Evolutionary conservation across 164 flowering plant species (phyloP), one percentile per base, ranked within the genome.

Genomic region (Kingdonia uniflora): DNA sequence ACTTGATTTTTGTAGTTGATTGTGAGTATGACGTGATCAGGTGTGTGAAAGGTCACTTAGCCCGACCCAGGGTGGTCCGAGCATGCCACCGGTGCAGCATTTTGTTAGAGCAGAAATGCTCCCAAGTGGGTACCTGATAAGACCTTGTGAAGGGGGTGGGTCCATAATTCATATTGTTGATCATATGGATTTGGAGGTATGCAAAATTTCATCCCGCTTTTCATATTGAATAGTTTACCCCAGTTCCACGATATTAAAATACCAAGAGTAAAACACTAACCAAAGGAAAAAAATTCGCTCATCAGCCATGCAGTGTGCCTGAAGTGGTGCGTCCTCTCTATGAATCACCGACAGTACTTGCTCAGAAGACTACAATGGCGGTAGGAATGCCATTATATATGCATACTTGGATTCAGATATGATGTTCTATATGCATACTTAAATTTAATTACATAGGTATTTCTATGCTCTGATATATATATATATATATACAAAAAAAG

Each of bases 71-170:
- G 87, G 85, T 74, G 96, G 99, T 56, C 95, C 87, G 6, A 80
- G 76, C 66, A 77, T 83, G 89, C 95, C 99, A 49, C 66, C 82
- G n/a, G 89, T 77, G 58, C 94, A 72, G 63, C 77, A 74, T 66
- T 94, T 89, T 79, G 95, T 87, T 19, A 84, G 97, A 68, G 95
- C 95, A 21, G 99, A 89, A 66, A 80, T 94, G 80, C 72, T 86
- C 46, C 95, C 99, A 1, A 94, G 99, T 71, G 99, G 99, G 21
- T 94, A 80, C 64, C 73, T 89, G n/a, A 78, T 94, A 40, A 72
- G 97, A 62, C 96, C 99, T 55, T 94, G 95, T 72, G 99, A 94
- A 42, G 99, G 99, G 17, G 97, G 99, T 67, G 99, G 97, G 12
- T 89, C 99, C 11, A 87, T 89, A 14, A 83, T 94, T 50, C 91